Conservation (phyloP, 2,329 filamentous ascomycete genomes). For the Macrophomina pseudophaseolina region DNA sequence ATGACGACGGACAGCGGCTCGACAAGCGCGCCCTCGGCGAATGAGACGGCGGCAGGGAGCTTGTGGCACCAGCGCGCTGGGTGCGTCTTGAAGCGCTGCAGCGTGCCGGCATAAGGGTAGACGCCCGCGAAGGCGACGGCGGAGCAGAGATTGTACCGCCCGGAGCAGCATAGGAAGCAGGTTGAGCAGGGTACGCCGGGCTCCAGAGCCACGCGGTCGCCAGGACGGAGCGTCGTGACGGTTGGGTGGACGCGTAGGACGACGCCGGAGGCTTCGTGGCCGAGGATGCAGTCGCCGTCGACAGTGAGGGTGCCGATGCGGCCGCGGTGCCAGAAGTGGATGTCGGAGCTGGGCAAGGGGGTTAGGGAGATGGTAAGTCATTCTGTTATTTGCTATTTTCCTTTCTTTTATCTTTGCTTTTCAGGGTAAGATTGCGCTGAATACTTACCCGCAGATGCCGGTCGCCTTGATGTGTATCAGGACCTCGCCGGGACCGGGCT, state of each 20-base stretch:
- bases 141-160: slow-evolving; percentile 68
- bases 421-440: too few relatives aligned
- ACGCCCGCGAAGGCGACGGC: slow-evolving; percentile 66
- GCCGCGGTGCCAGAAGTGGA: slow-evolving; percentile 72
- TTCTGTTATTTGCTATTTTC: background rate
- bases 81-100: slow-evolving; percentile 67
- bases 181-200: slow-evolving; percentile 67
- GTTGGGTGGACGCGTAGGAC: slow-evolving; percentile 63
- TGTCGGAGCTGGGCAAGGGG: slow-evolving; percentile 58
- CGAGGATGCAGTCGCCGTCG: slow-evolving; percentile 67
- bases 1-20: slow-evolving; percentile 69
- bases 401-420: too few relatives aligned
- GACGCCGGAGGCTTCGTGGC: slow-evolving; percentile 68
- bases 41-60: slow-evolving; percentile 62
- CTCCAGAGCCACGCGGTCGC: slow-evolving; percentile 70
- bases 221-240: slow-evolving; percentile 57
- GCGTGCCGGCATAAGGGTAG: slow-evolving; percentile 64
- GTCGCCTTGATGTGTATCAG: slow-evolving; percentile 67
- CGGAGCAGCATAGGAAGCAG: slow-evolving; percentile 65
- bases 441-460: slow-evolving; percentile 65
- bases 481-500: slow-evolving; percentile 60
- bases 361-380: background rate
- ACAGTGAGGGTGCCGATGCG: slow-evolving; percentile 67
- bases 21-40: slow-evolving; percentile 65
- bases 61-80: slow-evolving; percentile 59